These are phyloP conservation scores for Ophioceras dolichostomum DNA, from an alignment of 2,329 filamentous ascomycete species.

Conservation along the genomic window DNA sequence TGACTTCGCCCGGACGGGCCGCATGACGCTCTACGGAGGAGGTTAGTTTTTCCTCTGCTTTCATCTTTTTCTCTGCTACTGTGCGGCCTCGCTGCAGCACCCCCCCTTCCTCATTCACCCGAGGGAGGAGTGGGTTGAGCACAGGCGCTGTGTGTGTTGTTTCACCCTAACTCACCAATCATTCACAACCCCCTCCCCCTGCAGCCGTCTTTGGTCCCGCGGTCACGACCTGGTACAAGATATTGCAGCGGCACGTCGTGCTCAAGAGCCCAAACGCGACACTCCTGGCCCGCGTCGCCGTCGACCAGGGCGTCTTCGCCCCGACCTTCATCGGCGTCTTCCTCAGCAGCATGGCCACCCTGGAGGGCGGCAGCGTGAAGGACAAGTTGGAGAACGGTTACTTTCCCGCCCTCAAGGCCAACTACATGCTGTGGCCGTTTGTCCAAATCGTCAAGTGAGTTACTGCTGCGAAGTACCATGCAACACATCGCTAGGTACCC, in stretches of 20 bases:
- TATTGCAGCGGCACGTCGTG: conserved; percentile 59
- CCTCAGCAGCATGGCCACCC: conserved; percentile 69
- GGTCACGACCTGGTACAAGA: conserved; percentile 75
- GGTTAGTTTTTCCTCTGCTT: conserved; percentile 31
- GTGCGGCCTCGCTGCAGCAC: conserved; percentile 1
- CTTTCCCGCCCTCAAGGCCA: conserved; percentile 59
- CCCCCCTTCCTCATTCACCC: too few relatives aligned
- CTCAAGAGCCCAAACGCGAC: conserved; percentile 55
- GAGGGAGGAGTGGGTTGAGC: neutral
- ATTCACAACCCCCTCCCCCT: conserved; percentile 2
- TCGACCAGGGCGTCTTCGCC: conserved; percentile 75
- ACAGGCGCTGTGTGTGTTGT: neutral
- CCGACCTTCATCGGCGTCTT: conserved; percentile 75
- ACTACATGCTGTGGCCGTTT: conserved; percentile 79
- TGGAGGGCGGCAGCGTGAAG: conserved; percentile 51
- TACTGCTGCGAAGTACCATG: too few relatives aligned
- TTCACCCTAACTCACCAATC: conserved; percentile 1
- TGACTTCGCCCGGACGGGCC: conserved; percentile 56
- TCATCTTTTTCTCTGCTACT: neutral
- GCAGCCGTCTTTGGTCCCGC: conserved; percentile 80
- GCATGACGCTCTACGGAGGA: conserved; percentile 73
- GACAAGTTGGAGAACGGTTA: conserved; percentile 67
- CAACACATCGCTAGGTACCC: too few relatives aligned
- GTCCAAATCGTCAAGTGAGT: conserved; percentile 63
- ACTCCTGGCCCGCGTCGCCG: conserved; percentile 63